These are phyloP conservation scores for Chlamydomonas sp. DNA, from an alignment of 139 green algal species.

Conservation along the genomic window DNA sequence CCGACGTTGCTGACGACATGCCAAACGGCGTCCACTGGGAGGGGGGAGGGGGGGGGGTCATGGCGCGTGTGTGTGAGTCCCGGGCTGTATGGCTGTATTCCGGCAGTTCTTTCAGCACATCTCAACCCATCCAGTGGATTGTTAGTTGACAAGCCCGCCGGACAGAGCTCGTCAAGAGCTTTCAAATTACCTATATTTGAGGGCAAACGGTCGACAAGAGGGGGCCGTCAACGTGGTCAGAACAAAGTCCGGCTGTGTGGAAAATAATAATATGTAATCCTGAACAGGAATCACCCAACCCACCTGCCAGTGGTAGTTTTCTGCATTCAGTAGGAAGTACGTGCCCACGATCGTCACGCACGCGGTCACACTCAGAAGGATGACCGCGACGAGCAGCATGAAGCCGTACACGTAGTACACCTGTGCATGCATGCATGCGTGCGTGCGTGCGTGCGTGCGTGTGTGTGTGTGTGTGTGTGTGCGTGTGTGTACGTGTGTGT, in stretches of 20 bases:
- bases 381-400: slow-evolving; percentile 93
- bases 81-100: neutral
- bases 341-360: slow-evolving; percentile 87
- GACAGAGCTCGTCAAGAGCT: no score
- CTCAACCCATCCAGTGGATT: no score
- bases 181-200: no score
- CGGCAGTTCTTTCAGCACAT: neutral
- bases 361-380: slow-evolving; percentile 84
- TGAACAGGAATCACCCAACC: neutral
- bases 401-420: slow-evolving; percentile 99
- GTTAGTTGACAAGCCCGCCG: no score
- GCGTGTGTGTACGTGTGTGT: neutral
- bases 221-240: no score
- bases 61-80: neutral
- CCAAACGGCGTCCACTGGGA: slow-evolving; percentile 81
- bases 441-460: neutral
- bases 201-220: no score
- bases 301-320: slow-evolving; percentile 95
- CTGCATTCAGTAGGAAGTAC: slow-evolving; percentile 97
- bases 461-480: neutral
- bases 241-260: neutral
- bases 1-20: slow-evolving; percentile 66
- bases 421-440: slow-evolving; percentile 15
- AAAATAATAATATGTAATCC: neutral
- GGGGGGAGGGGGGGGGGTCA: neutral